These are phyloP conservation scores for Aureococcus anophagefferens DNA, from an alignment of 108 stramenopile species.

Conservation along the genomic window DNA sequence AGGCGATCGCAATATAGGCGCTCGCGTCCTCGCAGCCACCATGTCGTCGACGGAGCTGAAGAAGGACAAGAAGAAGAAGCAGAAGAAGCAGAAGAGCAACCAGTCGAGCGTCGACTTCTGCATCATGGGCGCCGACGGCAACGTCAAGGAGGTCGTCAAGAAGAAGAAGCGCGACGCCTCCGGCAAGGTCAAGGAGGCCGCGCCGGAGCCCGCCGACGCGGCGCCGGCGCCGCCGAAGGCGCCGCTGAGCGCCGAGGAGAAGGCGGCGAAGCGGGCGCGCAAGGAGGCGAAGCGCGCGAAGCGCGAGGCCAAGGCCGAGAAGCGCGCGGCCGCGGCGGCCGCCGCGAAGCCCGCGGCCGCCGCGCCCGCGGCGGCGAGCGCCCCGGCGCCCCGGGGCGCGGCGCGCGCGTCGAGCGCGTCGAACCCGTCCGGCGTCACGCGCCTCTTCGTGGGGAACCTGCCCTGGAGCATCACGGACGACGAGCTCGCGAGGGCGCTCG, in stretches of 20 bases:
- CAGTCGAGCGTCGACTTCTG: background rate
- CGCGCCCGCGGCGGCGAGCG: constrained; percentile 6
- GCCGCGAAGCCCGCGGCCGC: constrained; percentile 15
- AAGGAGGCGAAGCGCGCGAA: constrained; percentile 5
- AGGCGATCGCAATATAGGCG: no score
- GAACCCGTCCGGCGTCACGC: constrained; percentile 42
- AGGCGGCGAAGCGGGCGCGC: constrained; percentile 3
- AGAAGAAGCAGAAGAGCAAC: background rate
- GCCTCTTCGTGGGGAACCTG: constrained; percentile 34
- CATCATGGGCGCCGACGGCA: background rate
- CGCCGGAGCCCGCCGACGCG: no score
- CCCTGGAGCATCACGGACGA: constrained; percentile 22
- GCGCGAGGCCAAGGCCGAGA: constrained; percentile 5
- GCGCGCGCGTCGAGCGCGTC: constrained; percentile 51
- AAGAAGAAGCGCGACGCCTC: constrained; percentile 5
- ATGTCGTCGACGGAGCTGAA: no score
- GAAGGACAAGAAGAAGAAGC: no score
- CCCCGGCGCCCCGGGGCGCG: constrained; percentile 35
- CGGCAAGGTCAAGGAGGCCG: no score
- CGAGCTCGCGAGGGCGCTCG: constrained; percentile 9
- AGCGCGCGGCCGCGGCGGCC: constrained; percentile 16
- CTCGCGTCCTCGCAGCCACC: no score
- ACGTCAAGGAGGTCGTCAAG: constrained; percentile 24
- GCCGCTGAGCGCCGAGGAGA: constrained; percentile 14
- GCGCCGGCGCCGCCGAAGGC: no score